Conservation (phyloP, 2,329 filamentous ascomycete species). For the Fusarium zealandicum region DNA sequence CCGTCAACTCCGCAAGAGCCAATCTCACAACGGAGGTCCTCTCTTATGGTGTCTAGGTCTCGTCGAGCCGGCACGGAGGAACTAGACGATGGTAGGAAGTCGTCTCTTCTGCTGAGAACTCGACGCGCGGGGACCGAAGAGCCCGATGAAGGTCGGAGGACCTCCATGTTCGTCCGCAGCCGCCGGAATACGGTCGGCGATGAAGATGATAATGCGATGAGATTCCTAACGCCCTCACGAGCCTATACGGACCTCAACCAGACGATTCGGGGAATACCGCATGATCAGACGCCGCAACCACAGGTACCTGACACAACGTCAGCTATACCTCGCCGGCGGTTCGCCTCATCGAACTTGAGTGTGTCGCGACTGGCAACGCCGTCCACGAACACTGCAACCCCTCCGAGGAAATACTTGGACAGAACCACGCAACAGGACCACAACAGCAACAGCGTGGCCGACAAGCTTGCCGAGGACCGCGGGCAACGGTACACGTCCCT, state of each 20-base stretch:
- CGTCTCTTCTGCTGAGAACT: slow-evolving; percentile 53
- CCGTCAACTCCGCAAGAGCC: slow-evolving; percentile 52
- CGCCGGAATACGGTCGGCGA: slow-evolving; percentile 57
- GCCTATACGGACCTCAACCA: slow-evolving; percentile 64
- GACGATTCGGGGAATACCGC: slow-evolving; percentile 44
- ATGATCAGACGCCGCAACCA: slow-evolving; percentile 38
- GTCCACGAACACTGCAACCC: slow-evolving; percentile 47
- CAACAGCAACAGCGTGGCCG: slow-evolving; percentile 44
- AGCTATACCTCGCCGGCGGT: slow-evolving; percentile 60
- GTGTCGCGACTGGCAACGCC: slow-evolving; percentile 54
- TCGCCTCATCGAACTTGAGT: slow-evolving; percentile 57
- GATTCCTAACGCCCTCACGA: slow-evolving; percentile 64
- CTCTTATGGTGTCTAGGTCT: slow-evolving; percentile 53
- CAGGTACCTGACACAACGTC: slow-evolving; percentile 39
- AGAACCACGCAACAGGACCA: slow-evolving; percentile 50
- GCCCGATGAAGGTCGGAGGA: slow-evolving; percentile 54
- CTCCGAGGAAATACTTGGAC: slow-evolving; percentile 59
- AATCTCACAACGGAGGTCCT: slow-evolving; percentile 56
- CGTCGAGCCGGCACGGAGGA: slow-evolving; percentile 57
- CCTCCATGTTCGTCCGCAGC: slow-evolving; percentile 54
- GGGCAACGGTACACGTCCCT: slow-evolving; percentile 53
- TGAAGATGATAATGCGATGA: slow-evolving; percentile 56
- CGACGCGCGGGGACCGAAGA: slow-evolving; percentile 58
- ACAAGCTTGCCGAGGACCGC: slow-evolving; percentile 39
- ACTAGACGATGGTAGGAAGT: slow-evolving; percentile 54